These are phyloP conservation scores for Phytophthora hibernalis DNA, from an alignment of 352 stramenopile species.

Conservation along the genomic window DNA sequence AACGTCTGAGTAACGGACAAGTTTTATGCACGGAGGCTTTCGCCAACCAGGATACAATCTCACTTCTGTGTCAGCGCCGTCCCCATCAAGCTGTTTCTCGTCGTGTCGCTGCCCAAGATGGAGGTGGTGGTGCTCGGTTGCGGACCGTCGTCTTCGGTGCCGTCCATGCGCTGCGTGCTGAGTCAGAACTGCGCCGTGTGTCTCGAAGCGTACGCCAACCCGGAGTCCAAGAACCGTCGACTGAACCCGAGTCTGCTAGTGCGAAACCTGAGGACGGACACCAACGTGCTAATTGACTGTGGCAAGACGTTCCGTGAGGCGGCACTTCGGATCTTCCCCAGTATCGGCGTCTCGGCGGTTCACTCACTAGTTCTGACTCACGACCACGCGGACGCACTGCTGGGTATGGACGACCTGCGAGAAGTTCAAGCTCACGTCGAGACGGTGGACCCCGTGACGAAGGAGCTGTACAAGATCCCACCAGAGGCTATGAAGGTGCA, in stretches of 20 bases:
- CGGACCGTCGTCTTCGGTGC: conserved; percentile 85
- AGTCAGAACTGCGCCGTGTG: conserved; percentile 64
- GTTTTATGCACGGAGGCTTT: conserved; percentile 29
- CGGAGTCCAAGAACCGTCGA: conserved; percentile 77
- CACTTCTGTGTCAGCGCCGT: conserved; percentile 2
- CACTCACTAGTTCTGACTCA: conserved; percentile 87
- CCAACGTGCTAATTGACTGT: conserved; percentile 86
- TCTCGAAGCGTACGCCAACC: conserved; percentile 69
- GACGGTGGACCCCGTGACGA: conserved; percentile 60
- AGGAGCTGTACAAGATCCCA: conserved; percentile 67
- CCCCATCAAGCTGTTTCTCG: not conserved
- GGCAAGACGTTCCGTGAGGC: conserved; percentile 91
- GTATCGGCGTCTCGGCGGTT: conserved; percentile 54
- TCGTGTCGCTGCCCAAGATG: conserved; percentile 37
- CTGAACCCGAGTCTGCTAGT: conserved; percentile 85
- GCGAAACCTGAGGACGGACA: conserved; percentile 44
- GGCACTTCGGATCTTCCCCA: conserved; percentile 70
- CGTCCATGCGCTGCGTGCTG: conserved; percentile 79
- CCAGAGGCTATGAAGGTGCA: conserved; percentile 65
- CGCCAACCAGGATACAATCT: conserved; percentile 9
- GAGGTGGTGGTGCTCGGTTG: conserved; percentile 86
- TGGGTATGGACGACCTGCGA: conserved; percentile 88
- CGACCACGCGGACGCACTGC: conserved; percentile 82
- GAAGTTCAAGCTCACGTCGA: conserved; percentile 75
- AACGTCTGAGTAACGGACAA: conserved; percentile 21